Base-by-base conservation (phyloP, 2,329 filamentous ascomycete species). In the Ophiocordyceps polyrhachis-furcata region DNA sequence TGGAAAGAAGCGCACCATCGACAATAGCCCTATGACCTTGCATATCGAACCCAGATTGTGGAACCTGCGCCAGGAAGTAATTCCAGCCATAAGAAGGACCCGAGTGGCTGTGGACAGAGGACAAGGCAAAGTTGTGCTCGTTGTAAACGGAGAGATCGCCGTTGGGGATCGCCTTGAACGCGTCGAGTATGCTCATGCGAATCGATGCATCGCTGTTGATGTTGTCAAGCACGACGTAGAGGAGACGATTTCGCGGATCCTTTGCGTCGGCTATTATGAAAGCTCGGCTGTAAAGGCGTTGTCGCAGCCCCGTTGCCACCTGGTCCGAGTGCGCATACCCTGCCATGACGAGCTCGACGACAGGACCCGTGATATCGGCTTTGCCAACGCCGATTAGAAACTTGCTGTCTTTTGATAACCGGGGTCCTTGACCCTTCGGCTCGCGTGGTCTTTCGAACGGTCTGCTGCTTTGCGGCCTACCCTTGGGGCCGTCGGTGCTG, bases 1-100 rank as follows among this genome's bases (percentile, higher is more conserved):
- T 87, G 1, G 88, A 93, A 2, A 85, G 65, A 1, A 95, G 56
- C 1, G 84, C 80, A 2, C 89, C 89, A 52, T 91, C 79, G 0
- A 95, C 85, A 49, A 96, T 86, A 29, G 89, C 87, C 51, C 79
- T 72, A 56, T 93, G 93, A 54, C 84, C 91, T 60, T 93, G 83
- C 53, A 78, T 77, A 60, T 86, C 74, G 53, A 94, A 94, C 0
- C 89, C 89, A 47, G 82, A 72, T 55, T 80, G 88, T 0, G 89
- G 91, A 50, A 95, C 82, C 57, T 95, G 88, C 7, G 88, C 88
- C 7, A 95, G 69, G 12, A 95, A 71, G 58, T 95, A 95, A 62
- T 95, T 96, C 58, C 93, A 70, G 86, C 87, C 95, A 6, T 83
- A 89, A 2, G 83, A 89, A 0, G 89, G 88, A 0, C 87, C 88